Evolutionary conservation across 2,329 filamentous ascomycete genomes (phyloP).

Genomic region (Hypoxylon sp.): DNA sequence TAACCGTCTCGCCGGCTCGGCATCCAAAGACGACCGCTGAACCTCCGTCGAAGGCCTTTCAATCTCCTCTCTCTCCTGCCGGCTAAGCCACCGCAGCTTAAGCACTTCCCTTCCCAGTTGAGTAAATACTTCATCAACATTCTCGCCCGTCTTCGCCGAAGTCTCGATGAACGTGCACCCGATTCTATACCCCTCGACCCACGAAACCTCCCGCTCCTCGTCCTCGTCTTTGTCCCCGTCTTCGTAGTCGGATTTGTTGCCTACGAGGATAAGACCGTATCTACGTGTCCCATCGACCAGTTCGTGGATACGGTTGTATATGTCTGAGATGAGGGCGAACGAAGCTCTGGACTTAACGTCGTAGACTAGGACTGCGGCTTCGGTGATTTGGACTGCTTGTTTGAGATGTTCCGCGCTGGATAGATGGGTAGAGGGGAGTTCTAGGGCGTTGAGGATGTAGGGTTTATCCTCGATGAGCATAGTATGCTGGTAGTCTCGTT

Average conservation of each 20-base stretch:
- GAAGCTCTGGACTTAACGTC: constrained; percentile 49
- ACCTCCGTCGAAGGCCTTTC: constrained; percentile 23
- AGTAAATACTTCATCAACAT: constrained; percentile 54
- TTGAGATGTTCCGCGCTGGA: constrained; percentile 52
- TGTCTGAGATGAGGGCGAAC: constrained; percentile 36
- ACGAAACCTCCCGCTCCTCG: constrained; percentile 50
- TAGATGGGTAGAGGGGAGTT: constrained; percentile 54
- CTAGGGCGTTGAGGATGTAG: constrained; percentile 56
- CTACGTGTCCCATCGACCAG: constrained; percentile 49
- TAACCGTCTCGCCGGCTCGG: constrained; percentile 29
- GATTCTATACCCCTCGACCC: constrained; percentile 51
- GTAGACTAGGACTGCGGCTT: constrained; percentile 54
- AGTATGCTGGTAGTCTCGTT: constrained; percentile 53
- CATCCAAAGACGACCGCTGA: constrained; percentile 8
- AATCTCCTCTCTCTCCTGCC: constrained; percentile 46
- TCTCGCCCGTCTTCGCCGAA: constrained; percentile 55
- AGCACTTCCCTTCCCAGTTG: constrained; percentile 54
- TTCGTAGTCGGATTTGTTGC: constrained; percentile 54
- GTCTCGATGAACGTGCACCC: constrained; percentile 53
- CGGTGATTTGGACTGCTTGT: constrained; percentile 57
- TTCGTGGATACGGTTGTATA: constrained; percentile 46
- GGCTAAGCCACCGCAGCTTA: constrained; percentile 46
- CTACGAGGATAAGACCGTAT: constrained; percentile 55
- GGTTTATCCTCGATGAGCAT: constrained; percentile 51
- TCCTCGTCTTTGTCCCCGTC: constrained; percentile 49